These are phyloP conservation scores for Dactylella cylindrospora DNA, from an alignment of 2,329 filamentous ascomycete genomes.

Conservation along the genomic window DNA sequence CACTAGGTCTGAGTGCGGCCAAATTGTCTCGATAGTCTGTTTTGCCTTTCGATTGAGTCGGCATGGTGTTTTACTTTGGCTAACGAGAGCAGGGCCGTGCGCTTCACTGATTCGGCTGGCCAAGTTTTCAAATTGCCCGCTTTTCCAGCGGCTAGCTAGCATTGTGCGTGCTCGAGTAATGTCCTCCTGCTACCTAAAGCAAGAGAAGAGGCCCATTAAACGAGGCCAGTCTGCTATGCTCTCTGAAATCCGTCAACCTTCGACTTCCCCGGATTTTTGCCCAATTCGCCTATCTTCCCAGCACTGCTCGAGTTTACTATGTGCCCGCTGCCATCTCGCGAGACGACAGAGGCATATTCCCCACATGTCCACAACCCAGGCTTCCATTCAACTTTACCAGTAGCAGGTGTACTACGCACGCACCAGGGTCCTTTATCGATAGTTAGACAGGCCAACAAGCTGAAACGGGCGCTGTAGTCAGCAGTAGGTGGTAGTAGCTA, in stretches of 20 bases:
- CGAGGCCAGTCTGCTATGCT: slow-evolving; percentile 26
- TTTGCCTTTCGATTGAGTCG: background rate
- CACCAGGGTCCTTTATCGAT: slow-evolving; percentile 4
- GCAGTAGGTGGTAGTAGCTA: slow-evolving; percentile 1
- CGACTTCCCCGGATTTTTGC: slow-evolving; percentile 39
- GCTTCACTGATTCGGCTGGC: too few relatives aligned
- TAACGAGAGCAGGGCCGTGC: too few relatives aligned
- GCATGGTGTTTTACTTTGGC: too few relatives aligned
- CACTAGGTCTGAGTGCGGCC: background rate
- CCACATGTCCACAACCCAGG: slow-evolving; percentile 4
- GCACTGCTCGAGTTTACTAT: too few relatives aligned
- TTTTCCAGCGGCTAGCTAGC: too few relatives aligned
- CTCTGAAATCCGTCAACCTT: background rate
- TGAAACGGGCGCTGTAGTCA: slow-evolving; percentile 1
- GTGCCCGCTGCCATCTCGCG: slow-evolving; percentile 32
- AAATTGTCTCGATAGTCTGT: background rate
- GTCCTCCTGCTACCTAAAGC: too few relatives aligned
- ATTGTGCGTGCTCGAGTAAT: too few relatives aligned
- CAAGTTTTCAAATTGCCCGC: too few relatives aligned
- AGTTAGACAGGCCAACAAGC: too few relatives aligned
- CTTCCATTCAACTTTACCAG: background rate
- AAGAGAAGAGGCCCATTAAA: slow-evolving; percentile 44
- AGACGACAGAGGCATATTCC: slow-evolving; percentile 38
- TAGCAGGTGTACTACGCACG: background rate
- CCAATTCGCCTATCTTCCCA: slow-evolving; percentile 44